phyloP scores from a whole-genome alignment of 2,329 filamentous ascomycete genomes.

The Sclerotinia sclerotiorum region DNA sequence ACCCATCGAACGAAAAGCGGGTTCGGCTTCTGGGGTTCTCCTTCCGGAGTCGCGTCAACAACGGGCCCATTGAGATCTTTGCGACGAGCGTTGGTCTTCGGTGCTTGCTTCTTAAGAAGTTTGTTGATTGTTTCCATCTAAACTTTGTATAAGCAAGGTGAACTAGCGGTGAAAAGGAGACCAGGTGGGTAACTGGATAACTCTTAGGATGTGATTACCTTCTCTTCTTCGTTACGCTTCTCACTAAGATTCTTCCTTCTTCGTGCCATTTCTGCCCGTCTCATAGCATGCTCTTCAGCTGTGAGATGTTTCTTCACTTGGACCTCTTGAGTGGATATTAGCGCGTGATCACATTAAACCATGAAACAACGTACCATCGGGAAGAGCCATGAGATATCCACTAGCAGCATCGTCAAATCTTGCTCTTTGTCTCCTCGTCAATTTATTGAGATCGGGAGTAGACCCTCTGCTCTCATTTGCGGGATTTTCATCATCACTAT shows the following conservation, averaged over 20 bases:
- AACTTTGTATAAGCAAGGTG: not conserved
- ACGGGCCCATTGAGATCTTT: constrained; percentile 42
- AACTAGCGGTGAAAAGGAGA: not conserved
- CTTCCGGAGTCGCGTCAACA: constrained; percentile 51
- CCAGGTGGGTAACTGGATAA: constrained; percentile 10
- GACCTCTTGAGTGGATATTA: constrained; percentile 50
- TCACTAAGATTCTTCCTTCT: constrained; percentile 72
- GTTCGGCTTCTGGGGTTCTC: constrained; percentile 51
- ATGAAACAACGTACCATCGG: constrained; percentile 42
- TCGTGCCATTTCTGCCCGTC: constrained; percentile 71
- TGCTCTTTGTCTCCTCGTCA: constrained; percentile 68
- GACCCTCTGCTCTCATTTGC: constrained; percentile 53
- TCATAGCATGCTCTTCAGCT: constrained; percentile 71
- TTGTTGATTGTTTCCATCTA: constrained; percentile 92
- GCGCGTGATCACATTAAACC: constrained; percentile 3
- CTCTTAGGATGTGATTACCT: constrained; percentile 47
- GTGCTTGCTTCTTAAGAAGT: constrained; percentile 80
- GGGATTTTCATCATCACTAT: constrained; percentile 44
- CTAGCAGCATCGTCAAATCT: constrained; percentile 53
- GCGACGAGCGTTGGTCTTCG: constrained; percentile 62
- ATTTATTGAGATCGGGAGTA: constrained; percentile 63
- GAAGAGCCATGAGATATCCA: constrained; percentile 45
- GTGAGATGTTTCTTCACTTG: constrained; percentile 72
- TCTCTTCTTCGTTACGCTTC: constrained; percentile 77
- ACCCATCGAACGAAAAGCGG: constrained; percentile 69